Percentiles rank a stretch among this genome's conserved stretches.
These are phyloP conservation scores for Fusarium robinianum DNA, from an alignment of 2,329 filamentous ascomycete species.

Conservation along the genomic window DNA sequence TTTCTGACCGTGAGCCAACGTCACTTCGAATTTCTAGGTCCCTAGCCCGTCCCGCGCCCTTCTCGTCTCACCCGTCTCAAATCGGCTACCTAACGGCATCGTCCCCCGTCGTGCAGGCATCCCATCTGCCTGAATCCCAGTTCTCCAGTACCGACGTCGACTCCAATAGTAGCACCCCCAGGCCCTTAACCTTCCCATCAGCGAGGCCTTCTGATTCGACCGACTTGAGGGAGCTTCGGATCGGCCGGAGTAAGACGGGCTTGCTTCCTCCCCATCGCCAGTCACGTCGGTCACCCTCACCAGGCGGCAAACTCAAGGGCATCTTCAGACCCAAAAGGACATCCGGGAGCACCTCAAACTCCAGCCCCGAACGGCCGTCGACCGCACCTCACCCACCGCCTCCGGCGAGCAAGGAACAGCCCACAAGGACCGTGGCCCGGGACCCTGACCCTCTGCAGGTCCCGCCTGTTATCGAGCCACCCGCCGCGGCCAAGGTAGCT, in stretches of 20 bases:
- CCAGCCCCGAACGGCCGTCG: slow-evolving; percentile 29
- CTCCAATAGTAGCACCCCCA: slow-evolving; percentile 33
- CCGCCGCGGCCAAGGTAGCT: slow-evolving; percentile 38
- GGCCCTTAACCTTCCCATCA: slow-evolving; percentile 34
- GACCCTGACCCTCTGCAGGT: slow-evolving; percentile 26
- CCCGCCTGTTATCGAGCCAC: slow-evolving; percentile 37
- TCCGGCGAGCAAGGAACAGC: slow-evolving; percentile 24
- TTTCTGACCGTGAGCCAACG: slow-evolving; percentile 32
- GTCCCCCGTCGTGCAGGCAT: slow-evolving; percentile 67
- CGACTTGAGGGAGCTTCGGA: slow-evolving; percentile 33
- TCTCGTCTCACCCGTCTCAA: slow-evolving; percentile 65
- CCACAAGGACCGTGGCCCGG: slow-evolving; percentile 23
- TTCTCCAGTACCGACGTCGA: slow-evolving; percentile 28
- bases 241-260: slow-evolving; percentile 36
- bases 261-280: slow-evolving; percentile 42
- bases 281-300: slow-evolving; percentile 68
- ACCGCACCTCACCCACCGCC: slow-evolving; percentile 28
- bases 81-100: slow-evolving; percentile 70
- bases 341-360: slow-evolving; percentile 24
- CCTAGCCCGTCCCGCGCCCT: slow-evolving; percentile 36
- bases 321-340: slow-evolving; percentile 58
- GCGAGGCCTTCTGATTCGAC: slow-evolving; percentile 31
- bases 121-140: slow-evolving; percentile 45
- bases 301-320: slow-evolving; percentile 68
- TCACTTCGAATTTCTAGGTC: slow-evolving; percentile 32